A percentile compares a stretch with the other conserved stretches of the same genome.
Conservation (phyloP, 495 filamentous ascomycete species). For the Penicillium dipodomyicola region DNA sequence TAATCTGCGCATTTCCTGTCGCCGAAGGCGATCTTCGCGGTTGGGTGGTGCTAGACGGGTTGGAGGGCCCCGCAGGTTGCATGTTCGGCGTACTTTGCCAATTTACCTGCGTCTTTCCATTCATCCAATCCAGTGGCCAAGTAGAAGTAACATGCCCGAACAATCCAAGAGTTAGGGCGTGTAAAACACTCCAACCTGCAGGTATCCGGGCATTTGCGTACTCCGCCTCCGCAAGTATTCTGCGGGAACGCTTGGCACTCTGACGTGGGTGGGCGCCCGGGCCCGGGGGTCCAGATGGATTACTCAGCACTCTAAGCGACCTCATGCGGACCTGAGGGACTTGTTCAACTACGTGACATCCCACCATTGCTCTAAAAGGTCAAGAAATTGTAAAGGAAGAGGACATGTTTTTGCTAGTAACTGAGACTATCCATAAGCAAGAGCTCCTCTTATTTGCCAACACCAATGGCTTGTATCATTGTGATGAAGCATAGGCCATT, state of each 20-base stretch:
- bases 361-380: not conserved
- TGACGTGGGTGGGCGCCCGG: too few species aligned
- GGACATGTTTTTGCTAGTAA: not conserved
- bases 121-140: not conserved
- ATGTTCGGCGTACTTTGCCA: not conserved
- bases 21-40: too few species aligned
- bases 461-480: too few species aligned
- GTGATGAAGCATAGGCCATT: too few species aligned
- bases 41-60: not conserved
- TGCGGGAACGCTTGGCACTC: too few species aligned
- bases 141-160: not conserved
- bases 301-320: not conserved
- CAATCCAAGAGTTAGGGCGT: not conserved
- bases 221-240: too few species aligned
- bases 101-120: not conserved
- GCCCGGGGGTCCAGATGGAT: not conserved
- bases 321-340: too few species aligned
- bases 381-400: not conserved
- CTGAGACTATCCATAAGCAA: not conserved
- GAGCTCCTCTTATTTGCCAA: too few species aligned
- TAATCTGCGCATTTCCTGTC: slow-evolving; percentile 41
- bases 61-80: not conserved
- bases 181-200: not conserved
- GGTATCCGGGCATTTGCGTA: not conserved
- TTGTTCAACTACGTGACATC: too few species aligned